Conservation (phyloP, 1,284 basidiomycete species). For the Amylostereum chailletii region DNA sequence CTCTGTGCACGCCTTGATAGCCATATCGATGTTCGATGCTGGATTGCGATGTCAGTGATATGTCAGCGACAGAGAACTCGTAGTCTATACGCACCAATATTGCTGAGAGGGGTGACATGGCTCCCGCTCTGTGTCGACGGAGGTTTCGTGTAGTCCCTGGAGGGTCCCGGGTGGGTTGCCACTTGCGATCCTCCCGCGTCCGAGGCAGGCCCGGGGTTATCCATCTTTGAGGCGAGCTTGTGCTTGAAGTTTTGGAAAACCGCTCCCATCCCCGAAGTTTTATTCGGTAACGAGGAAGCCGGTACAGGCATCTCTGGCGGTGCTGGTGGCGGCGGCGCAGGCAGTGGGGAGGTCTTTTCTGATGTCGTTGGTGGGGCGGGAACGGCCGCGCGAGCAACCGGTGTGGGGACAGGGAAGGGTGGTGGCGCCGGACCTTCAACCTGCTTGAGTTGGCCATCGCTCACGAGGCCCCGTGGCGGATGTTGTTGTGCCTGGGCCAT, state of each 20-base stretch:
- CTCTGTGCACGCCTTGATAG: constrained; percentile 68
- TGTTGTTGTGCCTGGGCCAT: constrained; percentile 4
- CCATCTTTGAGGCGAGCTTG: neutral
- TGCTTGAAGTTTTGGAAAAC: neutral
- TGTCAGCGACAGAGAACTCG: neutral
- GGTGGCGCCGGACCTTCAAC: too few relatives aligned
- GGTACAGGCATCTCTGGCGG: too few relatives aligned
- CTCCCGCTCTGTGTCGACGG: constrained; percentile 17
- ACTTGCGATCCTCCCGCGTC: too few relatives aligned
- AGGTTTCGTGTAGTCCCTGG: constrained; percentile 3
- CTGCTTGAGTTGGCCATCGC: too few relatives aligned
- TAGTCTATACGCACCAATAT: constrained; percentile 42
- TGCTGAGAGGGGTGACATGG: constrained; percentile 43
- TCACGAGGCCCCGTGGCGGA: too few relatives aligned
- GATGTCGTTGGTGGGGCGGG: neutral
- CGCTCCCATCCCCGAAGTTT: neutral
- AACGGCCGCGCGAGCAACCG: constrained; percentile 5
- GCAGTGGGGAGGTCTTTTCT: too few relatives aligned
- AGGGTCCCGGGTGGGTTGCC: neutral
- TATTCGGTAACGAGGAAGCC: neutral
- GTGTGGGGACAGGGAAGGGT: too few relatives aligned
- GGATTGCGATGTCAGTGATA: constrained; percentile 3
- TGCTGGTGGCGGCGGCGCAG: too few relatives aligned
- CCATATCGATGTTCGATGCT: constrained; percentile 69
- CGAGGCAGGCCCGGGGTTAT: too few relatives aligned